A percentile compares a stretch with the other conserved stretches of the same genome.
These are phyloP conservation scores for Meyerozyma sp. DNA, from an alignment of 1,139 yeast genomes.

Conservation along the genomic window DNA sequence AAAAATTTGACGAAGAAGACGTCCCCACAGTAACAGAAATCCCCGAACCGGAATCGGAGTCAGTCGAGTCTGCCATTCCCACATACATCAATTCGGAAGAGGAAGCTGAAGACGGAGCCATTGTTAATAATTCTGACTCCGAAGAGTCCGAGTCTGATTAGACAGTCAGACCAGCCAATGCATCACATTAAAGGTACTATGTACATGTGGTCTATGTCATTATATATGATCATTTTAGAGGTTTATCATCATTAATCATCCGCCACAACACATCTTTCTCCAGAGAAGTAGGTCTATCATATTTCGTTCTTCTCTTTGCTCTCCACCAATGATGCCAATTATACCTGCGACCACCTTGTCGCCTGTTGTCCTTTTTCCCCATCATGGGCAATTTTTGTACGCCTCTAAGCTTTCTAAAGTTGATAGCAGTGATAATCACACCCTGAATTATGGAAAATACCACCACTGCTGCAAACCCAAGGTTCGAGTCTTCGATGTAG, in stretches of 20 bases:
- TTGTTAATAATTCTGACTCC: constrained; percentile 27
- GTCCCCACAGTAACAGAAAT: constrained; percentile 16
- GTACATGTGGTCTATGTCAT: background rate
- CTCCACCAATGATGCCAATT: constrained; percentile 21
- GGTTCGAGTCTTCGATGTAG: constrained; percentile 70
- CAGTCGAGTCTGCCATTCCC: constrained; percentile 12
- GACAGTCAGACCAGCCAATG: constrained; percentile 4
- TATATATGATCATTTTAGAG: background rate
- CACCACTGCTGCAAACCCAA: constrained; percentile 63
- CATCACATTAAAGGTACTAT: background rate
- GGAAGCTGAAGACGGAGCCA: constrained; percentile 21
- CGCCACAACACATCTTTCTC: constrained; percentile 67
- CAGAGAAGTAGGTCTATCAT: constrained; percentile 33
- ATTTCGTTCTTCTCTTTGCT: constrained; percentile 25
- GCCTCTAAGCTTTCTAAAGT: constrained; percentile 45
- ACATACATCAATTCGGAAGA: constrained; percentile 14
- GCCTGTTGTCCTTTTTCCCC: constrained; percentile 16
- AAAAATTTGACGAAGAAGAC: constrained; percentile 37
- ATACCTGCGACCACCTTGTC: constrained; percentile 7
- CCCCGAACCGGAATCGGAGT: constrained; percentile 15
- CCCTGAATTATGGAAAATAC: constrained; percentile 44
- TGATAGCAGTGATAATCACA: constrained; percentile 32
- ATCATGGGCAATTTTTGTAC: constrained; percentile 68
- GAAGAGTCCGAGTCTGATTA: constrained; percentile 24
- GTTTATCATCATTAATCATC: constrained; percentile 63